A percentile compares a stretch with the other conserved stretches of the same genome.
These are phyloP conservation scores for Mucuna pruriens DNA, from an alignment of 306 rosid species.

Conservation along the genomic window DNA sequence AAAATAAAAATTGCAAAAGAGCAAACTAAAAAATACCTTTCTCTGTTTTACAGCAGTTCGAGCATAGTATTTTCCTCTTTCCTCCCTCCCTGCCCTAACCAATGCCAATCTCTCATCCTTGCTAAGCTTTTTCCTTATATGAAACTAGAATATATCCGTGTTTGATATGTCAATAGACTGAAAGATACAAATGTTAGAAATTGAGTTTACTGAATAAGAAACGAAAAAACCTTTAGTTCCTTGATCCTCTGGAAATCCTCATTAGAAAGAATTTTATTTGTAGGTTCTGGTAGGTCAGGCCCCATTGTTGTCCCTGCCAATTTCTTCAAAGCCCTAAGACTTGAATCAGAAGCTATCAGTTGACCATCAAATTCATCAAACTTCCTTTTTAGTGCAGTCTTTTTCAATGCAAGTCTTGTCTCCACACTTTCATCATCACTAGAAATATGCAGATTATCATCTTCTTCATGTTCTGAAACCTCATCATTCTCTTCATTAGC, in stretches of 20 bases:
- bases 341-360: slow-evolving; percentile 59
- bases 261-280: slow-evolving; percentile 72
- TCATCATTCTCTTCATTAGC: background rate
- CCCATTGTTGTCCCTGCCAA: slow-evolving; percentile 44
- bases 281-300: slow-evolving; percentile 28
- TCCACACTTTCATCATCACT: background rate
- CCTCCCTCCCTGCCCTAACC: slow-evolving; percentile 76
- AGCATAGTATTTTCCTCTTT: slow-evolving; percentile 69
- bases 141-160: slow-evolving; percentile 49
- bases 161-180: background rate
- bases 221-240: slow-evolving; percentile 54
- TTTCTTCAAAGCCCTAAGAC: slow-evolving; percentile 72
- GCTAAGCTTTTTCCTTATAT: slow-evolving; percentile 55
- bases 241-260: slow-evolving; percentile 73
- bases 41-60: slow-evolving; percentile 71
- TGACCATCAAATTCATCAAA: slow-evolving; percentile 49
- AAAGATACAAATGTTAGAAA: background rate
- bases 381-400: slow-evolving; percentile 62
- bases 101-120: slow-evolving; percentile 66
- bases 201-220: background rate
- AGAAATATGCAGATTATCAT: background rate
- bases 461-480: slow-evolving; percentile 34
- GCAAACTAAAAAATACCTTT: slow-evolving; percentile 55
- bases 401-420: slow-evolving; percentile 29
- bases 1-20: background rate